These are phyloP conservation scores for Pseudocercospora cruenta DNA, from an alignment of 2,329 filamentous ascomycete genomes.

Conservation along the genomic window DNA sequence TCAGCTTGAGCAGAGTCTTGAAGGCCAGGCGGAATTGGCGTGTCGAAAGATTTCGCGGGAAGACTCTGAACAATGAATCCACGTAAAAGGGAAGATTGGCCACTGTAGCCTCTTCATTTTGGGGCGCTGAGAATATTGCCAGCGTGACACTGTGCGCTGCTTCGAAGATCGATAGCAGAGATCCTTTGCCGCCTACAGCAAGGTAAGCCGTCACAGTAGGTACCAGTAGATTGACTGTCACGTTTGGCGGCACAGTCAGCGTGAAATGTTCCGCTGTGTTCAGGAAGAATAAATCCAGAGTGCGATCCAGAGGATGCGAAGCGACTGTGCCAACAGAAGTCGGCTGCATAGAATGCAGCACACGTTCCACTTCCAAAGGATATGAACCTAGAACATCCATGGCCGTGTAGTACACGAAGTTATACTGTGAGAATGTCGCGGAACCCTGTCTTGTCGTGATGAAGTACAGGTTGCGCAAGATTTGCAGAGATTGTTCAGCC, in stretches of 20 bases:
- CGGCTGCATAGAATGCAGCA: conserved; percentile 67
- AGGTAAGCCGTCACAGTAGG: conserved; percentile 77
- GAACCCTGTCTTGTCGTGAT: conserved; percentile 75
- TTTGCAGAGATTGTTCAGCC: conserved; percentile 71
- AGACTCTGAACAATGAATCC: conserved; percentile 75
- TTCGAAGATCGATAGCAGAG: conserved; percentile 76
- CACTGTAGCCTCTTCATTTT: conserved; percentile 71
- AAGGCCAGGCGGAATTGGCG: conserved; percentile 89
- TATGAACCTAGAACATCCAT: conserved; percentile 81
- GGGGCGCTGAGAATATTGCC: conserved; percentile 77
- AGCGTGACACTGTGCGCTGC: conserved; percentile 82
- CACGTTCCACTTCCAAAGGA: conserved; percentile 65
- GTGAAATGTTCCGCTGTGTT: conserved; percentile 85
- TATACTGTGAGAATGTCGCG: conserved; percentile 78
- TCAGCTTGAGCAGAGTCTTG: conserved; percentile 79
- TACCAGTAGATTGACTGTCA: conserved; percentile 74
- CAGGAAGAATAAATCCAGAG: conserved; percentile 84
- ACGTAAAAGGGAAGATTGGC: conserved; percentile 81
- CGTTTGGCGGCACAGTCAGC: conserved; percentile 65
- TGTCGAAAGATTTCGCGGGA: conserved; percentile 75
- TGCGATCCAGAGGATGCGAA: conserved; percentile 67
- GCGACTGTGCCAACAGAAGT: conserved; percentile 59
- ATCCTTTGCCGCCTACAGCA: conserved; percentile 58
- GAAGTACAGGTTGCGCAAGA: conserved; percentile 78
- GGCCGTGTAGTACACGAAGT: conserved; percentile 79